Evolutionary conservation across 2,329 filamentous ascomycete genomes (phyloP).

Genomic region (Coniochaeta ligniaria): DNA sequence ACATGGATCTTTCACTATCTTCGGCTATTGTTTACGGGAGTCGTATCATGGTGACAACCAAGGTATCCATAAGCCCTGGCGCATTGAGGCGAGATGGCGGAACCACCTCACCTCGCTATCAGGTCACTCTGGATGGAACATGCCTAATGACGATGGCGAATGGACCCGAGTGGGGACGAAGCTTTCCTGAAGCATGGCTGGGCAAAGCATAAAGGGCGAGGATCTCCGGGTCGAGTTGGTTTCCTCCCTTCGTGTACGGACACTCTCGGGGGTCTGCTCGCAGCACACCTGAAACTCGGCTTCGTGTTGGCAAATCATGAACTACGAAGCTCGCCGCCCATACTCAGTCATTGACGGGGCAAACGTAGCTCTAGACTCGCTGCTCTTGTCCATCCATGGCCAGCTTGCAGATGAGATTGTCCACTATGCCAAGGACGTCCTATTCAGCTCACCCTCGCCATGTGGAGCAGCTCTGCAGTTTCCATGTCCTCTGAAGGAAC

Average conservation of each 20-base stretch:
- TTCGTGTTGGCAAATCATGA: background rate
- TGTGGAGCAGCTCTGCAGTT: conserved; percentile 25
- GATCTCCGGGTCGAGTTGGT: background rate
- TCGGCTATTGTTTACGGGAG: background rate
- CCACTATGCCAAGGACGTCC: conserved; percentile 17
- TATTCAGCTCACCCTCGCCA: conserved; percentile 19
- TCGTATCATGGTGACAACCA: background rate
- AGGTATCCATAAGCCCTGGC: background rate
- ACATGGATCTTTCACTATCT: background rate
- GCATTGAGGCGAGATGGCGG: background rate
- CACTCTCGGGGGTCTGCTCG: conserved; percentile 5
- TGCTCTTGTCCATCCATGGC: conserved; percentile 16
- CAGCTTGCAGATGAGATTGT: conserved; percentile 25
- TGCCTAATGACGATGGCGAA: background rate
- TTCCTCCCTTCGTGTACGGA: background rate
- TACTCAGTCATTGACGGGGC: conserved; percentile 26
- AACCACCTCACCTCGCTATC: background rate
- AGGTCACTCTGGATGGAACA: background rate
- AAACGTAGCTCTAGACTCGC: conserved; percentile 17
- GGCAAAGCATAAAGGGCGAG: background rate
- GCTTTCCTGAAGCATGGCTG: background rate
- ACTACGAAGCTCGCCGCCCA: background rate
- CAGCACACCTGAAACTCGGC: background rate
- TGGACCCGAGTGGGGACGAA: background rate
- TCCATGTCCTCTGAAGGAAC: conserved; percentile 32